Conservation (phyloP, 2,329 filamentous ascomycete species). For the Cladophialophora chaetospira region DNA sequence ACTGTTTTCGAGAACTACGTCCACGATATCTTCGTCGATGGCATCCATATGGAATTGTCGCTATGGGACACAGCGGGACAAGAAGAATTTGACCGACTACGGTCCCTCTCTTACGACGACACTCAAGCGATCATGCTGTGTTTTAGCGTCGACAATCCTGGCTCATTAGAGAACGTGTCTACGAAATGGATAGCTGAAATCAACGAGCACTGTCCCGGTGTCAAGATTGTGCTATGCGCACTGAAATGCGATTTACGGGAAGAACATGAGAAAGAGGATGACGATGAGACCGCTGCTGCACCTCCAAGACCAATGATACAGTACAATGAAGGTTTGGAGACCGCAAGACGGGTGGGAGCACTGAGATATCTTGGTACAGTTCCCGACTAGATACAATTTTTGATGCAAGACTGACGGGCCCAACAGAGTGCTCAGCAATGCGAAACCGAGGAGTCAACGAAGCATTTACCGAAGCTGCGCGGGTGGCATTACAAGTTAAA, state of each 20-base stretch:
- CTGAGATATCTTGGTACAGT: slow-evolving; percentile 78
- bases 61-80: slow-evolving; percentile 98
- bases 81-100: slow-evolving; percentile 96
- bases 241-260: slow-evolving; percentile 96
- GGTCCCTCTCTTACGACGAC: slow-evolving; percentile 95
- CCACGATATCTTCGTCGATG: slow-evolving; percentile 98
- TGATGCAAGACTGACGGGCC: not conserved
- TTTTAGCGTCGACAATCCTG: slow-evolving; percentile 94
- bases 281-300: slow-evolving; percentile 43
- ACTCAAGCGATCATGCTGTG: slow-evolving; percentile 99
- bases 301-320: slow-evolving; percentile 61
- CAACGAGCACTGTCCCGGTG: slow-evolving; percentile 92
- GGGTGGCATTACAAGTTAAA: slow-evolving; percentile 72
- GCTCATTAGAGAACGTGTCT: slow-evolving; percentile 97
- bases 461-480: slow-evolving; percentile 95
- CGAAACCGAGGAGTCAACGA: slow-evolving; percentile 97
- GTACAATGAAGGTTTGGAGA: slow-evolving; percentile 88
- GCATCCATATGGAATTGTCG: slow-evolving; percentile 93
- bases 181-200: slow-evolving; percentile 99
- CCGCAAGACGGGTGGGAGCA: slow-evolving; percentile 87
- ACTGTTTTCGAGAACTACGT: slow-evolving; percentile 82
- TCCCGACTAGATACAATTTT: not conserved
- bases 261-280: slow-evolving; percentile 70
- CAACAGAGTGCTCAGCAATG: slow-evolving; percentile 93
- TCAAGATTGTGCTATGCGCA: slow-evolving; percentile 91